Evolutionary conservation across 257 asterid genomes (phyloP), one percentile per base, ranked within the genome.

Genomic region (Euphrasia confusa): DNA sequence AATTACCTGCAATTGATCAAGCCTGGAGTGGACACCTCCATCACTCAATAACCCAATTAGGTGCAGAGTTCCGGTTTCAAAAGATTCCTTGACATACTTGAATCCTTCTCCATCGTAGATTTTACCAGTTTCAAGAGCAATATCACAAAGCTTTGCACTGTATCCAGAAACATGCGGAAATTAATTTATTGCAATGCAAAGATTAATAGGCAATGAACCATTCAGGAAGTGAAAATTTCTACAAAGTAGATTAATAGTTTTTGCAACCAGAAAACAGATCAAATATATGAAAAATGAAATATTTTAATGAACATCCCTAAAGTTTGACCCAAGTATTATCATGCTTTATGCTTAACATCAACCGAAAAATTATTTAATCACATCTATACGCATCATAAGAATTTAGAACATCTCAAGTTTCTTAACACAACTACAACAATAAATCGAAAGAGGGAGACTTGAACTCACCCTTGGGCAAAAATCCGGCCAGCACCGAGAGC

Each of bases 401-500:
- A 21, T 21, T 21, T 21, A 21, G 24, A 54, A 30, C 4, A 30
- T 30, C 33, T 30, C 33, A 3, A 30, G 33, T 30, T 30, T 30
- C 33, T 30, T 30, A 30, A 30, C 4, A 30, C 33, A 30, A 28
- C 33, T 2, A 30, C 33, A 30, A 3, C 5, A 30, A 30, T 30
- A 30, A 54, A 54, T 8, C 45, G n/a, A 21, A 21, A n/a, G 4
- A 54, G 26, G 27, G 21, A 26, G 14, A 37, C 52, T 61, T 32
- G 57, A 52, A 11, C 84, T 76, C 75, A 92, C 99, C 99, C 97
- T 75, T 92, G 99, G 3, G 96, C 96, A 74, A 69, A 89, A 75
- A 92, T 92, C 81, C 99, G 75, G 65, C 99, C 99, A 61, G 99
- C 99, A 58, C 99, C 99, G 75, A 92, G 97, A 61, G 99, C 99